Conservation (phyloP, 2,329 filamentous ascomycete species). For the Fusarium humuli region DNA sequence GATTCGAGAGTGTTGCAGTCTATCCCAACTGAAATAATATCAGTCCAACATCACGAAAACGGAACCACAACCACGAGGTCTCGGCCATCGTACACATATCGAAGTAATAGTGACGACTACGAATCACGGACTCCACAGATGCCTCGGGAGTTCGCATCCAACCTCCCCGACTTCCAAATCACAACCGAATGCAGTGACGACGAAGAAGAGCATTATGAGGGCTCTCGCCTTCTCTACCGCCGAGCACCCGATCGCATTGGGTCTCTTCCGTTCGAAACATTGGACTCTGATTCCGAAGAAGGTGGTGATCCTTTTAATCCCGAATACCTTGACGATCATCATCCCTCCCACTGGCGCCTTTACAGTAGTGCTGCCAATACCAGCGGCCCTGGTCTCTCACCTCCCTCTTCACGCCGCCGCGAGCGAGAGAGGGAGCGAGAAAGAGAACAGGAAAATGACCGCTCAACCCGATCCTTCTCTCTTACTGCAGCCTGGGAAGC, state of each 20-base stretch:
- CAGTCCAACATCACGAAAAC: constrained; percentile 65
- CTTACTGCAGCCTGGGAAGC: constrained; percentile 58
- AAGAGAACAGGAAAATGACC: constrained; percentile 31
- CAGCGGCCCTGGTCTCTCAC: constrained; percentile 28
- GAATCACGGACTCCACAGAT: constrained; percentile 65
- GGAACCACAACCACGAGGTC: constrained; percentile 61
- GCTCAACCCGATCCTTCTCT: constrained; percentile 35
- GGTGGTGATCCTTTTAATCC: constrained; percentile 44
- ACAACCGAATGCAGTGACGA: constrained; percentile 72
- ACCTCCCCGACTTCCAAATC: constrained; percentile 63
- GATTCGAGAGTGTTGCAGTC: constrained; percentile 32
- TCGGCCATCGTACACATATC: constrained; percentile 58
- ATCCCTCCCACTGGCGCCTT: constrained; percentile 42
- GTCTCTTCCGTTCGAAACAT: constrained; percentile 65
- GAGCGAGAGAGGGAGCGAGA: constrained; percentile 39
- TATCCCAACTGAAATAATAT: constrained; percentile 56
- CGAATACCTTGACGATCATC: constrained; percentile 46
- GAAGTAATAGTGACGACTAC: constrained; percentile 55
- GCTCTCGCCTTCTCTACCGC: constrained; percentile 47
- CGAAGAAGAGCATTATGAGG: constrained; percentile 58
- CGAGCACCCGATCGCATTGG: constrained; percentile 65
- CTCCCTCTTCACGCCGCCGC: constrained; percentile 23
- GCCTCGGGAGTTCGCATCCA: constrained; percentile 64
- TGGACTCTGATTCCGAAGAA: constrained; percentile 54
- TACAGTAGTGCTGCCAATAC: constrained; percentile 36